phyloP scores from a whole-genome alignment of 1,284 basidiomycete species.

The Ustilago sp. region DNA sequence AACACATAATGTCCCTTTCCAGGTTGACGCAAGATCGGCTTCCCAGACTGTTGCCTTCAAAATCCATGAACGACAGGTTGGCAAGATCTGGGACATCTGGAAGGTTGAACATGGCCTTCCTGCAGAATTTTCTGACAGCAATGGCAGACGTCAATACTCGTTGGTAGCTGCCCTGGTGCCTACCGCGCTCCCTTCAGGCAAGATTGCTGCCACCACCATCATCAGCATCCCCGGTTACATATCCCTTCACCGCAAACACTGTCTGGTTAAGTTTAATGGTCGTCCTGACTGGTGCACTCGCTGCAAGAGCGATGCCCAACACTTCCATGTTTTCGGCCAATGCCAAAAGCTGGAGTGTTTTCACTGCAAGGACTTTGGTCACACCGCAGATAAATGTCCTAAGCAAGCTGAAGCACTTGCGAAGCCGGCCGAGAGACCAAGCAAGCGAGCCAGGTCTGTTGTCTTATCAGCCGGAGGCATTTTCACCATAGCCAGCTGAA shows the following conservation, averaged over 20 bases:
- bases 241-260: not conserved
- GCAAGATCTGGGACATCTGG: slow-evolving; percentile 6
- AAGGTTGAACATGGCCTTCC: slow-evolving; percentile 1
- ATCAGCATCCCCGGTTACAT: slow-evolving; percentile 5
- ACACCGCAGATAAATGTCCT: slow-evolving; percentile 1
- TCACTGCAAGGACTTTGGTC: slow-evolving; percentile 3
- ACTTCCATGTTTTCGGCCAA: not conserved
- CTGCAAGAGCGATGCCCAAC: slow-evolving; percentile 7
- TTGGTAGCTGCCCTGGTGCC: not conserved
- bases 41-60: slow-evolving; percentile 8
- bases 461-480: not conserved
- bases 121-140: not conserved
- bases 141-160: not conserved
- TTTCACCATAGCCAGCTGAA: slow-evolving; percentile 11
- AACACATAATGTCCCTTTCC: not conserved
- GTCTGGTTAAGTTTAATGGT: slow-evolving; percentile 4
- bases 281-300: slow-evolving; percentile 4
- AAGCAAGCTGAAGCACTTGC: not conserved
- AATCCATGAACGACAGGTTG: not conserved
- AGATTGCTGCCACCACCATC: slow-evolving; percentile 4
- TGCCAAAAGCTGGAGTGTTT: slow-evolving; percentile 8
- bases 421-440: not conserved
- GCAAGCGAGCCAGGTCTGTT: not conserved
- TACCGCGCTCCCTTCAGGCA: not conserved
- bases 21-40: slow-evolving; percentile 1